phyloP scores from a whole-genome alignment of 257 asterid genomes.

The Fraxinus excelsior region DNA sequence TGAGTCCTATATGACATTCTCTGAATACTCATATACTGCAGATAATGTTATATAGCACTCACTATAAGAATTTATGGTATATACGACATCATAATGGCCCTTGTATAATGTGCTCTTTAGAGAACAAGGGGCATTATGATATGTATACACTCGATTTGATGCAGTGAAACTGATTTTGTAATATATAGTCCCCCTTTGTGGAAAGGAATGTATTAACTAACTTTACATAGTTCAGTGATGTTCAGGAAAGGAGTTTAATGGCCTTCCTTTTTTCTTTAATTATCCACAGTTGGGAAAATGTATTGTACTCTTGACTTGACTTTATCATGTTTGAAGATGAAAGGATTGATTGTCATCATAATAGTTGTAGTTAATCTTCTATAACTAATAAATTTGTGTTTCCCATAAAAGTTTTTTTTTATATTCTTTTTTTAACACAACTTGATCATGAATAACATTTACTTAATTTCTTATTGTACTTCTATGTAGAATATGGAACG shows the following conservation, averaged over 20 bases:
- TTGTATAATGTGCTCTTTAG: not conserved
- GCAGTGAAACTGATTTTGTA: not conserved
- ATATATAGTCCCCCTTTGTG: not conserved
- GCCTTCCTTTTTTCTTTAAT: not conserved
- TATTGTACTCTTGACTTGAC: not conserved
- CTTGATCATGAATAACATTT: slow-evolving; percentile 8
- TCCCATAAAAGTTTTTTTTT: not conserved
- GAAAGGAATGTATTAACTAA: not conserved
- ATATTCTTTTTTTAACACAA: not conserved
- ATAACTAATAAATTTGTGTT: not conserved
- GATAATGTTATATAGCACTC: not conserved
- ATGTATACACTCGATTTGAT: not conserved
- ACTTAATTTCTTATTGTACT: slow-evolving; percentile 17
- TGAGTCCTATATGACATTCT: not conserved
- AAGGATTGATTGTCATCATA: not conserved
- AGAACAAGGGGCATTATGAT: not conserved
- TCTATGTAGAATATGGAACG: slow-evolving; percentile 74
- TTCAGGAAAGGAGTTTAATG: not conserved
- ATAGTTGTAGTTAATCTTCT: not conserved
- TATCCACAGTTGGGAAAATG: not conserved
- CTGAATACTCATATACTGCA: not conserved
- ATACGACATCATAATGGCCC: not conserved
- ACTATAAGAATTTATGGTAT: not conserved
- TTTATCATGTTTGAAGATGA: not conserved
- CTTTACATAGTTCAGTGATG: not conserved